Percentiles rank a stretch among this genome's conserved stretches.
Evolutionary conservation across 2,329 filamentous ascomycete genomes (phyloP).

Genomic region (Triangularia verruculosa): DNA sequence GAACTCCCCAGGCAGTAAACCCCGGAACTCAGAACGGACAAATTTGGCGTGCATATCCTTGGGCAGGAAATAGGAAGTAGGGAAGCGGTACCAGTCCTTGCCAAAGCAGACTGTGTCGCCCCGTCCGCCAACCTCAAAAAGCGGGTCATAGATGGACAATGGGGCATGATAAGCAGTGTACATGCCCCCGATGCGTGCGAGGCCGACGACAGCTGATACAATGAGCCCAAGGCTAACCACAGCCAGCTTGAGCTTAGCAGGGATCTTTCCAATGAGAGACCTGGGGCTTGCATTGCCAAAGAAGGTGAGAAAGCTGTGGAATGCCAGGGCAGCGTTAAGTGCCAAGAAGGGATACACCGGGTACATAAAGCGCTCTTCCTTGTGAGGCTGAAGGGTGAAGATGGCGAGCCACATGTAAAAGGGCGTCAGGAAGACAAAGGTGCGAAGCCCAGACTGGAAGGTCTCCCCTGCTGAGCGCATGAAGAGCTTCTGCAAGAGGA

Average conservation of each 20-base stretch:
- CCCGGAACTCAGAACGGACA: constrained; percentile 83
- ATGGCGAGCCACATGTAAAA: constrained; percentile 95
- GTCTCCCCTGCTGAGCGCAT: constrained; percentile 51
- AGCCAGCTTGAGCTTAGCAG: constrained; percentile 69
- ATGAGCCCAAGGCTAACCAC: constrained; percentile 60
- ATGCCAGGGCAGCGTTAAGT: constrained; percentile 79
- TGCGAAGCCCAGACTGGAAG: constrained; percentile 69
- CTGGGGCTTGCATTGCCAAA: constrained; percentile 69
- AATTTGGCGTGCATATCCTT: constrained; percentile 83
- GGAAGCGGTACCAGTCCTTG: constrained; percentile 98
- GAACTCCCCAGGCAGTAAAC: constrained; percentile 88
- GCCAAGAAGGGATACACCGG: constrained; percentile 88
- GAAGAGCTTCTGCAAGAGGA: constrained; percentile 68
- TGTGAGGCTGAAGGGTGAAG: constrained; percentile 90
- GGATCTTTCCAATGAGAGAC: constrained; percentile 67
- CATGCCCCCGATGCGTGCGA: constrained; percentile 72
- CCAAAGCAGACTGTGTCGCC: constrained; percentile 81
- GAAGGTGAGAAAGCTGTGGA: constrained; percentile 75
- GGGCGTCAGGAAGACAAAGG: constrained; percentile 73
- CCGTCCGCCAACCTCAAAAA: constrained; percentile 54
- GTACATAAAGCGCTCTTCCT: constrained; percentile 99
- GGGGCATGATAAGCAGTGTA: constrained; percentile 83
- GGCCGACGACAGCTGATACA: constrained; percentile 61
- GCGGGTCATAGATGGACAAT: constrained; percentile 63
- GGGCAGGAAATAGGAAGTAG: constrained; percentile 87